Base-by-base conservation (phyloP, 345 rosid species). In the Corchorus olitorius region DNA sequence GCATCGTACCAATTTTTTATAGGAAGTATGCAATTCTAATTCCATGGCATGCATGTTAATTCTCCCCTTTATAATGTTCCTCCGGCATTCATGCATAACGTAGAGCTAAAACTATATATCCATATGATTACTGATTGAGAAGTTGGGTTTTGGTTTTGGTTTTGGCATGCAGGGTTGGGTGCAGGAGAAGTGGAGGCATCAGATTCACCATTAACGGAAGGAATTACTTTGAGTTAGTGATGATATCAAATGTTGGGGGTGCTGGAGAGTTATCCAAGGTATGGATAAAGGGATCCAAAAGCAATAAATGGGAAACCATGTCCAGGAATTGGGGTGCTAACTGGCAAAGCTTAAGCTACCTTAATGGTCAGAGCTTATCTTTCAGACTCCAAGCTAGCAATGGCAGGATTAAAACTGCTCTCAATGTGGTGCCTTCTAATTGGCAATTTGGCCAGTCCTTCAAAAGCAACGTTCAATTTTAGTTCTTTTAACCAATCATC, bases 361-460 rank as follows among this genome's bases (percentile, higher is more conserved):
- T 89, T 48, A 93, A 85, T 5, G 91, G 92, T 4, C 96, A 91
- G 77, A 84, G 84, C 77, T 79, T 91, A 75, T 93, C 92, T 39
- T 88, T 88, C 79, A 82, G 84, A 78, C 72, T 93, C 71, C 84
- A 85, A 77, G 71, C 84, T 54, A 85, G 86, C 81, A 55, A 89
- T 19, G 92, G 93, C 1, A 80, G 6, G 61, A 83, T 63, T 53
- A 43, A 64, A 52, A 87, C 89, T 11, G 89, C 91, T 46, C 78
- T 76, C 10, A 75, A 84, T 33, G 91, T 71, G 4, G 87, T 49
- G 1, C 89, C 96, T 70, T 82, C 88, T 0, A 86, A 80, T 70
- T 91, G 97, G 90, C 77, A 52, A 78, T 93, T 91, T 46, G 93
- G 93, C 12, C 93, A 87, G 72, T 88, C 94, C 70, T 93, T 88